Evolutionary conservation across 2,329 filamentous ascomycete species (phyloP).

Genomic region (Sclerotinia borealis): DNA sequence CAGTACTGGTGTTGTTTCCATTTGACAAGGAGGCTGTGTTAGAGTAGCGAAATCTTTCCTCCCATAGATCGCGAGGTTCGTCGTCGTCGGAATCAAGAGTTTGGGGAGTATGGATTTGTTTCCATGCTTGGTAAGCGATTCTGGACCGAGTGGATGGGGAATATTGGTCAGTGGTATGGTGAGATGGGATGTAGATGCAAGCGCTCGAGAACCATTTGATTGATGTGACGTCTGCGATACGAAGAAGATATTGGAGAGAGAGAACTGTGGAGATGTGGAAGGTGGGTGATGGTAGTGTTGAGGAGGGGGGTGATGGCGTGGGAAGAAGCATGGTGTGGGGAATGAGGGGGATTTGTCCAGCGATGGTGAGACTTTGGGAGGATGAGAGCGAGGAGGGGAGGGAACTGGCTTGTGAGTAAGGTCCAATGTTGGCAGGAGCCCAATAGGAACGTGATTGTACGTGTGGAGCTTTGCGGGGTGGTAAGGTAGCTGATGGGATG

Average conservation of each 20-base stretch:
- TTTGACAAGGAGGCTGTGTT: neutral
- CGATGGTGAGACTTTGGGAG: conserved; percentile 52
- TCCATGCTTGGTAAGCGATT: conserved; percentile 45
- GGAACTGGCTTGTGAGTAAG: conserved; percentile 84
- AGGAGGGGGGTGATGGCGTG: neutral
- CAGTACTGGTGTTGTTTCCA: neutral
- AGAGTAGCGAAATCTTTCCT: conserved; percentile 50
- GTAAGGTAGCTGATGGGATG: neutral
- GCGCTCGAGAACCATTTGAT: conserved; percentile 70
- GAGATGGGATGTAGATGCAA: conserved; percentile 62
- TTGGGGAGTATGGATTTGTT: conserved; percentile 23
- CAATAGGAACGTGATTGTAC: conserved; percentile 94
- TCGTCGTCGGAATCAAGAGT: conserved; percentile 43
- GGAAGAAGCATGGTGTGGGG: conserved; percentile 70
- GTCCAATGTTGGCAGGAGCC: conserved; percentile 96
- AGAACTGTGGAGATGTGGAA: conserved; percentile 59
- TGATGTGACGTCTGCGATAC: conserved; percentile 66
- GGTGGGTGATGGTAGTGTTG: neutral
- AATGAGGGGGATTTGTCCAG: conserved; percentile 85
- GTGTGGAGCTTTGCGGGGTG: conserved; percentile 55
- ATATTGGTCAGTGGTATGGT: conserved; percentile 32
- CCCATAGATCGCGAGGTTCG: conserved; percentile 60
- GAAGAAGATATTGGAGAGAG: conserved; percentile 82
- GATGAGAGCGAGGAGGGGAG: conserved; percentile 36
- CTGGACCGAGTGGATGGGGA: conserved; percentile 33